A percentile compares a stretch with the other conserved stretches of the same genome.
These are phyloP conservation scores for Sisymbrium irio DNA, from an alignment of 345 rosid species.

Conservation along the genomic window DNA sequence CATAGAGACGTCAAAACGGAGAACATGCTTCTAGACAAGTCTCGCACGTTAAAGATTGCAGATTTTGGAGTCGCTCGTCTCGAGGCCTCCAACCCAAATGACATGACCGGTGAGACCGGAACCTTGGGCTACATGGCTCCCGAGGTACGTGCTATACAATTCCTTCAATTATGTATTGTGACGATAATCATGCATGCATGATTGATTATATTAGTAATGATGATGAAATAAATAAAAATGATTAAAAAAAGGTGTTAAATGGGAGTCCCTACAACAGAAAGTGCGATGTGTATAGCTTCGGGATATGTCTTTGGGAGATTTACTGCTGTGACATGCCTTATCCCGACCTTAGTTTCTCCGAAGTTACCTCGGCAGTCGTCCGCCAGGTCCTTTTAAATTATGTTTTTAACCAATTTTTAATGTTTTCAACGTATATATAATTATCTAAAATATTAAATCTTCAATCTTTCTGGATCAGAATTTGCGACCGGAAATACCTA, in stretches of 20 bases:
- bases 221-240: not conserved
- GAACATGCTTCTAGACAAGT: constrained; percentile 91
- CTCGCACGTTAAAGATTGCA: constrained; percentile 83
- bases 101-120: constrained; percentile 99
- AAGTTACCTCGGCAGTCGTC: constrained; percentile 94
- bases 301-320: constrained; percentile 97
- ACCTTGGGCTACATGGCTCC: constrained; percentile 99
- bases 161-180: not conserved
- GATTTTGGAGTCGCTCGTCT: constrained; percentile 98
- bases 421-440: not conserved
- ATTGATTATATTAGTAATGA: not conserved
- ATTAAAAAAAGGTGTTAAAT: constrained; percentile 66
- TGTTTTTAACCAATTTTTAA: not conserved
- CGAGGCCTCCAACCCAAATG: constrained; percentile 96
- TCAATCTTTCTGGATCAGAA: constrained; percentile 41
- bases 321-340: constrained; percentile 99
- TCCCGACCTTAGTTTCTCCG: constrained; percentile 95
- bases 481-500: constrained; percentile 95
- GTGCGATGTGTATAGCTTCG: constrained; percentile 96
- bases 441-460: not conserved
- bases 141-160: constrained; percentile 49
- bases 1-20: constrained; percentile 99
- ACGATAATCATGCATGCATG: not conserved
- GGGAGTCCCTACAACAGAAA: constrained; percentile 91
- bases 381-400: constrained; percentile 59